phyloP scores from a whole-genome alignment of 2,329 filamentous ascomycete genomes.

The Colletotrichum godetiae region DNA sequence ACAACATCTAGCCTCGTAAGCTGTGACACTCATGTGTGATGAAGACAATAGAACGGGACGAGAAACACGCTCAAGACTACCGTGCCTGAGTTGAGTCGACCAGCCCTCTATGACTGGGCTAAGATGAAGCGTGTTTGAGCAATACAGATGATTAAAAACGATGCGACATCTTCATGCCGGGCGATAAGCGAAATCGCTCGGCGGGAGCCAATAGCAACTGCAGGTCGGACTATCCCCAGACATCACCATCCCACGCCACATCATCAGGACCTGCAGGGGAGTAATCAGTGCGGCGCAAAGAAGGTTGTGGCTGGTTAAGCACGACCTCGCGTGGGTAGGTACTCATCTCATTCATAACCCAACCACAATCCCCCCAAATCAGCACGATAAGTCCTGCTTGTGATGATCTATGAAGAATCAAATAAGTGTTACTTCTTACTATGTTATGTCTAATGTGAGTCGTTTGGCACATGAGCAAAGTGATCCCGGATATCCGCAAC shows the following conservation, averaged over 20 bases:
- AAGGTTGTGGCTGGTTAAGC: not conserved
- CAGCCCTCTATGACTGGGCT: not conserved
- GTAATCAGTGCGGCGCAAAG: not conserved
- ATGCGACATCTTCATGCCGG: constrained; percentile 14
- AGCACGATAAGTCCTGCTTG: no score
- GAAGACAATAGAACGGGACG: not conserved
- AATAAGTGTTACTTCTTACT: no score
- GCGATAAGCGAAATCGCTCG: constrained; percentile 23
- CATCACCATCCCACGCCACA: not conserved
- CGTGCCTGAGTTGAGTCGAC: not conserved
- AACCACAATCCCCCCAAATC: not conserved
- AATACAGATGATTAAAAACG: constrained; percentile 24
- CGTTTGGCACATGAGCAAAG: no score
- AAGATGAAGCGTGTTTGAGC: not conserved
- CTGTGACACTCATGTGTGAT: not conserved
- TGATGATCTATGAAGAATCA: no score
- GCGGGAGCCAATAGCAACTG: constrained; percentile 21
- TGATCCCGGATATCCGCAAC: no score
- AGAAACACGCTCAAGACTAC: not conserved
- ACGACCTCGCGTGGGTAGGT: not conserved
- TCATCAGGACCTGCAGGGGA: not conserved
- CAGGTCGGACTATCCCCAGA: not conserved
- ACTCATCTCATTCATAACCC: not conserved
- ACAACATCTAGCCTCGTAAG: not conserved
- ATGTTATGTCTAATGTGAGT: no score